Percentiles rank a stretch among this genome's conserved stretches.
Conservation (phyloP, 1,284 basidiomycete species). For the Puccinia triticina region DNA sequence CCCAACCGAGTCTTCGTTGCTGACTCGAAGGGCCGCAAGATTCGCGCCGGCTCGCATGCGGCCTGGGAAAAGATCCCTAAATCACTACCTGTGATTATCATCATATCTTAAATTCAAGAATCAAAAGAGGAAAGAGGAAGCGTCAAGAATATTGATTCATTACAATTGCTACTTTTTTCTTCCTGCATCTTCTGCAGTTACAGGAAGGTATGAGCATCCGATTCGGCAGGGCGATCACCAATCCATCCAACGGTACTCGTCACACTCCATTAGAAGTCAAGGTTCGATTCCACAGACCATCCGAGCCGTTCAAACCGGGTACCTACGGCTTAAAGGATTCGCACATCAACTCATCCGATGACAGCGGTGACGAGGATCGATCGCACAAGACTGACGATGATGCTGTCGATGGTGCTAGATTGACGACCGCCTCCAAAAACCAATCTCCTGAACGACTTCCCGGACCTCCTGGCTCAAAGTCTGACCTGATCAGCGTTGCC, state of each 20-base stretch:
- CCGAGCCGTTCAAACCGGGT: conserved; percentile 7
- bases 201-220: conserved; percentile 45
- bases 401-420: not conserved
- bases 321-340: conserved; percentile 41
- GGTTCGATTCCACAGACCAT: conserved; percentile 18
- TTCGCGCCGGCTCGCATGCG: not conserved
- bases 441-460: not conserved
- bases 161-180: not conserved
- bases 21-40: conserved; percentile 20
- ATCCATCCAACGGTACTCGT: conserved; percentile 17
- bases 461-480: not conserved
- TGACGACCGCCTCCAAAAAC: not conserved
- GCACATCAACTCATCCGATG: conserved; percentile 9
- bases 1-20: conserved; percentile 3
- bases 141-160: not conserved
- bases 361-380: conserved; percentile 22
- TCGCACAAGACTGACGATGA: not conserved
- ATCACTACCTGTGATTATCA: conserved; percentile 16
- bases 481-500: not conserved
- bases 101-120: conserved; percentile 1
- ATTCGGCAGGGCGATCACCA: conserved; percentile 46
- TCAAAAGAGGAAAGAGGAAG: not conserved
- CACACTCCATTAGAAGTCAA: conserved; percentile 39
- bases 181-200: conserved; percentile 7
- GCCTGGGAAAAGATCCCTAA: conserved; percentile 30